Evolutionary conservation across 345 rosid species (phyloP).

Genomic region (Eucalyptus curtisii): DNA sequence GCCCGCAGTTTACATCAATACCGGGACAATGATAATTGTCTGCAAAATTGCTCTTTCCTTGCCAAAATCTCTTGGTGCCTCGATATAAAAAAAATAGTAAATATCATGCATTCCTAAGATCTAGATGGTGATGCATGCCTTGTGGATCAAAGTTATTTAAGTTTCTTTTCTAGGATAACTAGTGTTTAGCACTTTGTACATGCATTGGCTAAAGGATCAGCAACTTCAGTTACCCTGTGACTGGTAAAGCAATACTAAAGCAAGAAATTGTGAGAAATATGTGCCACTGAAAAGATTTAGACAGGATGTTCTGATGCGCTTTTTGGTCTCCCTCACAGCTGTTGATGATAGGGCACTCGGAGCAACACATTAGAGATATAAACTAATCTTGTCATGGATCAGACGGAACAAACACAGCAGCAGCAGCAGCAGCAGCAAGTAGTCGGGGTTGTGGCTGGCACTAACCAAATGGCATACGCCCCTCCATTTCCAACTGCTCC

Average conservation of each 20-base stretch:
- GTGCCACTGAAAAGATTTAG: neutral
- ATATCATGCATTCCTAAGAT: neutral
- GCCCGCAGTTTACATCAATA: neutral
- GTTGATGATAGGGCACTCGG: constrained; percentile 4
- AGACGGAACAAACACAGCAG: constrained; percentile 32
- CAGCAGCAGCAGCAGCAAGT: constrained; percentile 6
- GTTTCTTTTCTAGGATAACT: neutral
- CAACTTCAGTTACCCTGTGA: neutral
- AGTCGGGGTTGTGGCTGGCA: constrained; percentile 28
- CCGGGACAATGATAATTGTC: neutral
- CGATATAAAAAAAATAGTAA: neutral
- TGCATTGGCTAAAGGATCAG: neutral
- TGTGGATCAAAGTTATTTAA: neutral
- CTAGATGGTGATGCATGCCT: neutral
- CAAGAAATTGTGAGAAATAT: neutral
- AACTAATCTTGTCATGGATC: constrained; percentile 27
- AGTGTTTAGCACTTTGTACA: neutral
- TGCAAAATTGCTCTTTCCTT: neutral
- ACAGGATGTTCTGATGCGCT: neutral
- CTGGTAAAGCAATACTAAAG: neutral
- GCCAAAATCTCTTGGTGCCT: neutral
- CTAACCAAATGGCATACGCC: constrained; percentile 31
- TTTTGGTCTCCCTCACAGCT: neutral
- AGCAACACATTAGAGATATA: neutral
- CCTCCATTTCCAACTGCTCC: constrained; percentile 35